Evolutionary conservation across 768 basidiomycete species (phyloP).

Genomic region (Macrolepiota dolichaula): DNA sequence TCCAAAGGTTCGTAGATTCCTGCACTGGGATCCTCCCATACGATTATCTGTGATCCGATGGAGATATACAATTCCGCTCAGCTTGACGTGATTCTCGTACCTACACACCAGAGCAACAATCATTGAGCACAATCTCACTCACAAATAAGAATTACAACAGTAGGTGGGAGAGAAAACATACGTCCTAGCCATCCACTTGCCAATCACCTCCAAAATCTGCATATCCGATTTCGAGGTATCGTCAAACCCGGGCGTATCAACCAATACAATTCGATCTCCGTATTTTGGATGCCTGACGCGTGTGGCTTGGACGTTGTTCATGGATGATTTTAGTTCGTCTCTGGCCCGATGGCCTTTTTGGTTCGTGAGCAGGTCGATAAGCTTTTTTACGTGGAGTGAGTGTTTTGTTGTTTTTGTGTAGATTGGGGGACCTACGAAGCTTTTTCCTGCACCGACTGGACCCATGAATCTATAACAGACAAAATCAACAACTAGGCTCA

Average conservation of each 20-base stretch:
- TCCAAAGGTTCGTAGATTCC: conserved; percentile 43
- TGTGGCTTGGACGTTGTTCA: not conserved
- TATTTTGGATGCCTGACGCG: conserved; percentile 5
- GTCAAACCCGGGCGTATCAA: conserved; percentile 13
- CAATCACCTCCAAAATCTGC: conserved; percentile 1
- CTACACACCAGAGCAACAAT: not conserved
- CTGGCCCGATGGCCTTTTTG: not conserved
- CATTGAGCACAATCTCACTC: too few relatives aligned
- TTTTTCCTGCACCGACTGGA: conserved; percentile 9
- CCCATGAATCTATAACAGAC: conserved; percentile 2
- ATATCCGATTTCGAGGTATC: not conserved
- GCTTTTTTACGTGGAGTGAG: not conserved
- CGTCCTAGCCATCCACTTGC: conserved; percentile 2
- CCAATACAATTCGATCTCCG: conserved; percentile 6
- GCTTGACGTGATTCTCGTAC: not conserved
- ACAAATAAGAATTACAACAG: not conserved
- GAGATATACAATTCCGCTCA: conserved; percentile 38
- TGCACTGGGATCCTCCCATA: conserved; percentile 35
- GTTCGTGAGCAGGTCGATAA: conserved; percentile 8
- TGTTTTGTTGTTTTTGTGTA: too few relatives aligned
- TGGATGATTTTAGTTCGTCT: not conserved
- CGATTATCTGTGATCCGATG: conserved; percentile 39
- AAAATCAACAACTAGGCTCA: not conserved
- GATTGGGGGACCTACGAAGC: conserved; percentile 4
- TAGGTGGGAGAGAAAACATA: not conserved